A percentile compares a stretch with the other conserved stretches of the same genome.
phyloP scores from a whole-genome alignment of 1,284 basidiomycete genomes.

The Sporisorium sorghi region DNA sequence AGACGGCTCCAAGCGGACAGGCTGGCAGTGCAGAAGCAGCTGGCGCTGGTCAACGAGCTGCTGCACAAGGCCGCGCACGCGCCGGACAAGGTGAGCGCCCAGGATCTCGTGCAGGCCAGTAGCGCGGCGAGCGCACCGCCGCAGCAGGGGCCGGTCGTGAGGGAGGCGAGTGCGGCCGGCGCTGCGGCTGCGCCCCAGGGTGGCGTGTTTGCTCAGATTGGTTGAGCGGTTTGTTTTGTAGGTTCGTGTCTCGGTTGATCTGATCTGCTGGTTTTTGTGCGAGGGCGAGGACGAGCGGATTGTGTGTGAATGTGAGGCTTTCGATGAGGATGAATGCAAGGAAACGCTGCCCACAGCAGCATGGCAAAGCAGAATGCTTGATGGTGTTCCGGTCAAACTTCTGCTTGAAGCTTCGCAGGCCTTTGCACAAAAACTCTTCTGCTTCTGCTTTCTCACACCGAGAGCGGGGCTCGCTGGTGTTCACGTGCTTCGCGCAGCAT shows the following conservation, averaged over 20 bases:
- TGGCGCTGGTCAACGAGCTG: conserved; percentile 63
- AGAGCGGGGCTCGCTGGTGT: too few relatives aligned
- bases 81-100: conserved; percentile 49
- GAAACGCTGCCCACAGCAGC: too few relatives aligned
- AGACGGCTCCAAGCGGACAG: conserved; percentile 65
- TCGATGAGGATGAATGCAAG: too few relatives aligned
- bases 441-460: too few relatives aligned
- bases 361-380: too few relatives aligned
- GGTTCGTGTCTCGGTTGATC: background rate
- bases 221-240: conserved; percentile 8
- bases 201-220: conserved; percentile 46
- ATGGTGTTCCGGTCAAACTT: too few relatives aligned
- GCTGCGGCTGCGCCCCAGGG: conserved; percentile 16
- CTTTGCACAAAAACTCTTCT: too few relatives aligned
- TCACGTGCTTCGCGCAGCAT: too few relatives aligned
- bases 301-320: too few relatives aligned
- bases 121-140: conserved; percentile 59
- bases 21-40: conserved; percentile 63
- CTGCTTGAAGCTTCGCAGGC: too few relatives aligned
- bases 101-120: conserved; percentile 49
- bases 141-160: conserved; percentile 64
- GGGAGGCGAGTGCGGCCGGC: conserved; percentile 34
- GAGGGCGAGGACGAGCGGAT: too few relatives aligned
- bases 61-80: conserved; percentile 58
- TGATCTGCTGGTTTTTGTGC: background rate